Base-by-base conservation (phyloP, 2,329 filamentous ascomycete species). In the Beauveria bassiana region DNA sequence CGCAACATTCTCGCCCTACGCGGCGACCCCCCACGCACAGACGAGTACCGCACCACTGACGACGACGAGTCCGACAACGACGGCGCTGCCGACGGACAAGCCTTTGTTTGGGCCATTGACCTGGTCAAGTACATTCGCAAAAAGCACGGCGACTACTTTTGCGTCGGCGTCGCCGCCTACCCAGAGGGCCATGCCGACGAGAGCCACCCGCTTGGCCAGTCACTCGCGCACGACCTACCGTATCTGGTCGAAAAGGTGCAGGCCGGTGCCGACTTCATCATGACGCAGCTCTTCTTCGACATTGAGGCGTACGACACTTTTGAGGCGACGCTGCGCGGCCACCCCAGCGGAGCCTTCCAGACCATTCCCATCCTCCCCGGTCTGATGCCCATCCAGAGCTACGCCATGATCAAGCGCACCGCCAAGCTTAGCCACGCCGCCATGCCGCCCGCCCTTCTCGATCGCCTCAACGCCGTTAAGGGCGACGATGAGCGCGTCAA, bases 251-350 rank as follows among this genome's bases (percentile, higher is more conserved):
- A 96, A 67, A 99, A 99, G 81, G 89, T 88, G 1, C 81, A 88
- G 68, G 95, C 95, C 3, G 95, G 95, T 1, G 95, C 93, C 56
- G 93, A 98, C 75, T 99, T 99, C 71, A 89, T 99, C 75, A 96
- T 99, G 91, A 98, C 95, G 1, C 95, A 99, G 74, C 81, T 99
- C 9, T 98, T 97, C 75, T 99, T 96, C 74, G 92, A 98, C 71
- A 83, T 92, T 26, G 81, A 89, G 3, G 90, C 90, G 20, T 99
- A 96, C 71, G 83, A 87, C 61, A 79, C 79, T 40, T 98, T 96
- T 70, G 93, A 98, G 76, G 82, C 78, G 65, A 84, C 81, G 56
- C 74, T 99, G 66, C 81, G 92, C 63, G 84, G 87, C 59, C 91
- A 99, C 70, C 85, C 90, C 53, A 96, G 90, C 69, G 91, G 91